Evolutionary conservation across 345 rosid genomes (phyloP).

Genomic region (Corchorus capsularis): DNA sequence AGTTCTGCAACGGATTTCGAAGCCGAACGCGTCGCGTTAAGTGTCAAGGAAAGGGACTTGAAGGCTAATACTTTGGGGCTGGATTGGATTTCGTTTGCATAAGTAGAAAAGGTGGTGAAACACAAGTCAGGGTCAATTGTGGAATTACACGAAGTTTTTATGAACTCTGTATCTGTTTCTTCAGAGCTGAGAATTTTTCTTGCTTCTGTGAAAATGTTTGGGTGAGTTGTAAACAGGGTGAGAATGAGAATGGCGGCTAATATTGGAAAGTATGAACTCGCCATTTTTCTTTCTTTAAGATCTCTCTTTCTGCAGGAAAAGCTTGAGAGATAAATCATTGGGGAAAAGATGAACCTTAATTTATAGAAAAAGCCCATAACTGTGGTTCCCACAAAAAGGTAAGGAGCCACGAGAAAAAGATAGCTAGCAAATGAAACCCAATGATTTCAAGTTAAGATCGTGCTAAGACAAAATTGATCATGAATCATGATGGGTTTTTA

Average conservation of each 20-base stretch:
- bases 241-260: conserved; percentile 13
- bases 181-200: conserved; percentile 15
- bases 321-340: neutral
- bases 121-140: conserved; percentile 43
- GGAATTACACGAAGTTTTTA: conserved; percentile 39
- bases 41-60: conserved; percentile 48
- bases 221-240: conserved; percentile 13
- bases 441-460: neutral
- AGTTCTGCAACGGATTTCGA: conserved; percentile 32
- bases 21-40: conserved; percentile 34
- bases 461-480: no score
- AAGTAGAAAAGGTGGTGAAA: conserved; percentile 34
- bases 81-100: conserved; percentile 31
- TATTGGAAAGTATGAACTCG: neutral
- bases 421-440: neutral
- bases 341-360: neutral
- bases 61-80: conserved; percentile 34
- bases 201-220: conserved; percentile 14
- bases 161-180: conserved; percentile 34
- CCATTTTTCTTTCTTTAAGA: neutral
- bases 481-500: no score
- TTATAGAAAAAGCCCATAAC: neutral
- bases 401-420: neutral
- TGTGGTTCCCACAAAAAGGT: neutral
- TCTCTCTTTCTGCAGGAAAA: neutral